phyloP scores from a whole-genome alignment of 108 stramenopile genomes.

The Cylindrotheca fusiformis region DNA sequence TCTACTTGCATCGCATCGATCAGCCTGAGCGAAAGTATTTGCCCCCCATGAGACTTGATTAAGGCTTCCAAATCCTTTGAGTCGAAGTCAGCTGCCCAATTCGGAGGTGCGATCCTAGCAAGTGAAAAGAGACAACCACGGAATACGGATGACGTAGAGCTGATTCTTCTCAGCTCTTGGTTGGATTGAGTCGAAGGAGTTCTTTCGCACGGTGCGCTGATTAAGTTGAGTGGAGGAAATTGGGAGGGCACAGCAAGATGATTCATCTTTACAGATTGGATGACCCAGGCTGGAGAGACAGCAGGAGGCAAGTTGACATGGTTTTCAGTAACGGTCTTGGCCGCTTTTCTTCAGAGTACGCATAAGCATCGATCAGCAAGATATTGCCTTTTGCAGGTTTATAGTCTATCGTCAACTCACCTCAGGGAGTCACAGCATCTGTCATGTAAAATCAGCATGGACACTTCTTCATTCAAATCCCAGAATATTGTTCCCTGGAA shows the following conservation, averaged over 20 bases:
- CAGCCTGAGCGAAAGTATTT: slow-evolving; percentile 49
- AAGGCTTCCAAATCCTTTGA: slow-evolving; percentile 42
- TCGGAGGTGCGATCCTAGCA: slow-evolving; percentile 28
- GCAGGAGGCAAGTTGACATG: slow-evolving; percentile 58
- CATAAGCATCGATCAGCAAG: slow-evolving; percentile 5
- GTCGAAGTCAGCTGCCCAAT: slow-evolving; percentile 38
- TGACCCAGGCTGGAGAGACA: slow-evolving; percentile 59
- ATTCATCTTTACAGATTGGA: slow-evolving; percentile 29
- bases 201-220: background rate
- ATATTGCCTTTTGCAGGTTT: background rate
- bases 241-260: slow-evolving; percentile 6
- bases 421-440: slow-evolving; percentile 34
- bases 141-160: slow-evolving; percentile 35
- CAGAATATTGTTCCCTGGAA: slow-evolving; percentile 62
- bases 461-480: slow-evolving; percentile 60
- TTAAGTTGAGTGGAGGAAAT: slow-evolving; percentile 21
- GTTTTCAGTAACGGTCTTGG: slow-evolving; percentile 33
- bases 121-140: slow-evolving; percentile 58
- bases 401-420: slow-evolving; percentile 11
- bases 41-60: slow-evolving; percentile 55
- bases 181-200: slow-evolving; percentile 11
- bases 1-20: slow-evolving; percentile 57
- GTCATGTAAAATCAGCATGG: slow-evolving; percentile 58
- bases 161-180: background rate
- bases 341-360: slow-evolving; percentile 37